A percentile compares a stretch with the other conserved stretches of the same genome.
phyloP scores from a whole-genome alignment of 345 rosid genomes.

The Gossypium herbaceum region DNA sequence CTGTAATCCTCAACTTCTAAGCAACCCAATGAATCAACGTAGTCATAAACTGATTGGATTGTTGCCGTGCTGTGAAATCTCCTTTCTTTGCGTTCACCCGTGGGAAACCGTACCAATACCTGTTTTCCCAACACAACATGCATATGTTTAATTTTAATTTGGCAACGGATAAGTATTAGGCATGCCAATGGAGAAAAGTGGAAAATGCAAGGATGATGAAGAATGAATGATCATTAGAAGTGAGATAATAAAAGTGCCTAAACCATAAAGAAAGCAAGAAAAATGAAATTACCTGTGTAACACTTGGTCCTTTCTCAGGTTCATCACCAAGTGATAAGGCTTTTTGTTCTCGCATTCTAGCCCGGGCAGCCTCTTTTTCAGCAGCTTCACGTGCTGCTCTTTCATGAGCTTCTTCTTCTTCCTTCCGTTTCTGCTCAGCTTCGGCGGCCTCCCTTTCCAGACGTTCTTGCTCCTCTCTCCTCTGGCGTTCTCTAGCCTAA shows the following conservation, averaged over 20 bases:
- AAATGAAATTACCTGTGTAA: conserved; percentile 61
- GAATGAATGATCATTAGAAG: no score
- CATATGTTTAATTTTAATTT: not conserved
- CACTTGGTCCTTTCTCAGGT: conserved; percentile 84
- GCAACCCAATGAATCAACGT: conserved; percentile 85
- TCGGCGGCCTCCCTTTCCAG: conserved; percentile 86
- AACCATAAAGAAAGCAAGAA: not conserved
- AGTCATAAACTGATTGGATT: conserved; percentile 67
- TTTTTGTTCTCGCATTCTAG: conserved; percentile 78
- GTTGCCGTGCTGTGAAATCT: conserved; percentile 59
- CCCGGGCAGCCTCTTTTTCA: conserved; percentile 73
- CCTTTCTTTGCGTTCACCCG: conserved; percentile 92
- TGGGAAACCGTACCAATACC: conserved; percentile 89
- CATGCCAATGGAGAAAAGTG: not conserved
- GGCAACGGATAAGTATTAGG: not conserved
- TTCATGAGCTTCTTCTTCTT: conserved; percentile 84
- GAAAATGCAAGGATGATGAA: not conserved
- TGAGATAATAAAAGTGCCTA: no score
- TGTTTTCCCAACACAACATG: conserved; percentile 18
- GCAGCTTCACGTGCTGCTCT: conserved; percentile 81
- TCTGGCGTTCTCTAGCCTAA: conserved; percentile 83
- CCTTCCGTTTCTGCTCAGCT: conserved; percentile 77
- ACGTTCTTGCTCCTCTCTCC: conserved; percentile 79
- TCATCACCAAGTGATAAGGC: conserved; percentile 75
- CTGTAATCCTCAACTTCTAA: conserved; percentile 66